Base-by-base conservation (phyloP, 768 basidiomycete genomes). In the Lyophyllum shimeji region DNA sequence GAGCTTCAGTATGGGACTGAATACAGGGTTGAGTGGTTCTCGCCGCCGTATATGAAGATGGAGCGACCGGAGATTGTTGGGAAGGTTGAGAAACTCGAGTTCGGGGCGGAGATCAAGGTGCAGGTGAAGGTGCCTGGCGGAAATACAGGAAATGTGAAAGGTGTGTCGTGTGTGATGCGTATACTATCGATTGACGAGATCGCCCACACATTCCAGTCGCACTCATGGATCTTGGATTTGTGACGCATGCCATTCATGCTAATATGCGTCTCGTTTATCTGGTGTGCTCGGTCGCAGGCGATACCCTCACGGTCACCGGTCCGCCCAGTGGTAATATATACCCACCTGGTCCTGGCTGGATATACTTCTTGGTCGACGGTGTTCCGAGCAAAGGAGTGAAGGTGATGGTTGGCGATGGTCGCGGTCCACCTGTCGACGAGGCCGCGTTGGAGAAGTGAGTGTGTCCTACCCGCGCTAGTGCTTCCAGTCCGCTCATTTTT, bases 21-120 rank as follows among this genome's bases (percentile, higher is more conserved):
- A 68, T 96, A 95, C 67, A 79, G 93, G 48, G 89, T 93, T 29
- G 95, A 97, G 67, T 86, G 87, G 80, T 77, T 96, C 60, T 79
- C 78, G 51, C 95, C 96, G 0, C 87, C 89, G 24, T 98, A 96
- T 66, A 85, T 90, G 83, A 67, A 70, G 23, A 70, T 70, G 61
- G 65, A 77, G 12, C 80, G 93, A 31, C 94, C 89, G 5, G 65
- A 71, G 46, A 76, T 87, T 31, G 43, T 66, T 4, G 62, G 58
- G 18, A 56, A 63, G 12, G 69, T 80, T 1, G 62, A 66, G 27
- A 67, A 62, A 33, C 63, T 89, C 15, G 63, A 67, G 6, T 83
- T 82, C 67, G 76, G 78, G 56, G 62, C 81, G 62, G 71, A 65
- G 7, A 11, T 56, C 21, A 42, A 39, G 27, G 75, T 79, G 51